phyloP scores from a whole-genome alignment of 140 eudicot species.

The Bidens hawaiensis region DNA sequence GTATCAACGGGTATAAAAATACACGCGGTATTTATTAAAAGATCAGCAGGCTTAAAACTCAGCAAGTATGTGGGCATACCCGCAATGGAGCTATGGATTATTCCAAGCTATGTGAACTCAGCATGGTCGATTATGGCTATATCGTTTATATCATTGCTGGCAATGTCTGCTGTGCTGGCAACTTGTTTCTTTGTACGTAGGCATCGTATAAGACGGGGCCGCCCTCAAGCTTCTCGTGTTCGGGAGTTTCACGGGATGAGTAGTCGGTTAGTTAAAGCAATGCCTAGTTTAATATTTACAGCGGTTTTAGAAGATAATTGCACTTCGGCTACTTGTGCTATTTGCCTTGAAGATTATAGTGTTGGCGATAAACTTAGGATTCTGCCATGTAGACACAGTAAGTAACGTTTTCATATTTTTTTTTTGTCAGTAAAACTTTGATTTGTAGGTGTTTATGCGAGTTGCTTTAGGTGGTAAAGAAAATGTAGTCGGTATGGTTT shows the following conservation, averaged over 20 bases:
- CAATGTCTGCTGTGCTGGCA: slow-evolving; percentile 92
- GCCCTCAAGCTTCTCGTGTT: slow-evolving; percentile 64
- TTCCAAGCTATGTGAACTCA: slow-evolving; percentile 69
- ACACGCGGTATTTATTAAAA: slow-evolving; percentile 73
- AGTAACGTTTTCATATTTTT: slow-evolving; percentile 41
- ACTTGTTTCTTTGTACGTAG: slow-evolving; percentile 95
- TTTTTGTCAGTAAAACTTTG: too few relatives aligned
- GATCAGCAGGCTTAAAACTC: slow-evolving; percentile 54
- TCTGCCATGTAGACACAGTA: slow-evolving; percentile 94
- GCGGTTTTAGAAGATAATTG: slow-evolving; percentile 86
- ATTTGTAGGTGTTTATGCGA: too few relatives aligned
- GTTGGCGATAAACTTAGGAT: slow-evolving; percentile 89
- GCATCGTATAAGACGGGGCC: slow-evolving; percentile 81
- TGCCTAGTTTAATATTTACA: slow-evolving; percentile 87
- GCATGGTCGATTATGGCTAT: slow-evolving; percentile 99
- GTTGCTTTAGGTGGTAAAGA: too few relatives aligned
- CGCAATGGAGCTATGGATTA: slow-evolving; percentile 59
- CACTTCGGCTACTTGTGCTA: slow-evolving; percentile 93
- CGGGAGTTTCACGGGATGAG: slow-evolving; percentile 98
- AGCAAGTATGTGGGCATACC: slow-evolving; percentile 42
- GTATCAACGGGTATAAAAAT: slow-evolving; percentile 65
- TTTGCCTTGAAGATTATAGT: slow-evolving; percentile 88
- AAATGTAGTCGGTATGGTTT: too few relatives aligned
- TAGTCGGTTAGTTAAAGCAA: slow-evolving; percentile 79
- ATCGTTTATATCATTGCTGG: slow-evolving; percentile 87